phyloP scores from a whole-genome alignment of 768 basidiomycete genomes.

The Dentipellis fragilis region DNA sequence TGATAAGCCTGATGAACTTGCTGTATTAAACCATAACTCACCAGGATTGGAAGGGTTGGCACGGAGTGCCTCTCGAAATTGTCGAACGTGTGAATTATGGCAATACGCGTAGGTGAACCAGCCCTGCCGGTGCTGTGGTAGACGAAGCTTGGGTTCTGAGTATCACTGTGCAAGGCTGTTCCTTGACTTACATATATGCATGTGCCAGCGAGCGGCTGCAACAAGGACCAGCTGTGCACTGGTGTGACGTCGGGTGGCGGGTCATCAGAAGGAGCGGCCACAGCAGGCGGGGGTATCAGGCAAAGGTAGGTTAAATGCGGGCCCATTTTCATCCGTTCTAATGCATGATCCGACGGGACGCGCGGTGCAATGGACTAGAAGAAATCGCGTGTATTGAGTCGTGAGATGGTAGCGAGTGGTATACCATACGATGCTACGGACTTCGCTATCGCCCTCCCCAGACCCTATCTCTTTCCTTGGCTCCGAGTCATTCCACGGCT shows the following conservation, averaged over 20 bases:
- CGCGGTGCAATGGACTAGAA: not conserved
- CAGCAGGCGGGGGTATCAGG: conserved; percentile 58
- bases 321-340: conserved; percentile 71
- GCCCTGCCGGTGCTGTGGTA: conserved; percentile 64
- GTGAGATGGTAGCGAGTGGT: not conserved
- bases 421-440: conserved; percentile 6
- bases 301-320: conserved; percentile 65
- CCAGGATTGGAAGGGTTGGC: conserved; percentile 57
- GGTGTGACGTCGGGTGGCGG: conserved; percentile 53
- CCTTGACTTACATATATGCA: conserved; percentile 72
- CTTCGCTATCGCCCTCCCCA: conserved; percentile 27
- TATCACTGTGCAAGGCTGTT: too few relatives aligned
- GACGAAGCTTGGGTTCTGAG: too few relatives aligned
- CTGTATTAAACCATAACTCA: conserved; percentile 22
- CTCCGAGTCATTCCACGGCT: conserved; percentile 42
- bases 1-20: not conserved
- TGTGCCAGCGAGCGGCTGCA: conserved; percentile 67
- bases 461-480: conserved; percentile 51
- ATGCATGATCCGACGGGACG: conserved; percentile 30
- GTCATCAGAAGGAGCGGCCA: conserved; percentile 42
- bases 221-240: conserved; percentile 71
- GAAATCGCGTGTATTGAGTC: not conserved
- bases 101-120: conserved; percentile 99
- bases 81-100: conserved; percentile 90
- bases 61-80: conserved; percentile 80